Conservation (phyloP, 345 rosid species). For the Aquilaria malaccensis region DNA sequence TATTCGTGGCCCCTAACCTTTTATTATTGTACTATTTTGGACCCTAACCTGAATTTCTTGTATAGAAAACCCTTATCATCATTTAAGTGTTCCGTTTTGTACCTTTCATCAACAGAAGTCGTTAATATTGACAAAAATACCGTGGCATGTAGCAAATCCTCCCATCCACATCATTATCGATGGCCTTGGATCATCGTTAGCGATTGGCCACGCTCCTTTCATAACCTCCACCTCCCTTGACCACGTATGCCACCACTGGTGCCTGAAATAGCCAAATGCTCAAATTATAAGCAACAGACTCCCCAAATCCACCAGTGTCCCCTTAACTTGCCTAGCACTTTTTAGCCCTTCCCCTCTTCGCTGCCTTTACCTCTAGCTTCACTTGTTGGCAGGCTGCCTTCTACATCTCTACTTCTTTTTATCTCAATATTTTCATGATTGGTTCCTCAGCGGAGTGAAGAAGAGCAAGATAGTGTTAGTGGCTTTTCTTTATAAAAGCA, state of each 20-base stretch:
- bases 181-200: too few species aligned
- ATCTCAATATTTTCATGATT: constrained; percentile 6
- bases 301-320: constrained; percentile 69
- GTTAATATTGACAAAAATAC: too few species aligned
- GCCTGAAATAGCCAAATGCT: constrained; percentile 91
- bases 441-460: constrained; percentile 31
- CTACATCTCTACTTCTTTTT: constrained; percentile 31
- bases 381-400: constrained; percentile 65
- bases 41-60: too few species aligned
- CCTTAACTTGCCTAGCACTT: constrained; percentile 79
- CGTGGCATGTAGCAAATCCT: too few species aligned
- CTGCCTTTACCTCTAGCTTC: too few species aligned
- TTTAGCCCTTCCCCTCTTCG: constrained; percentile 41
- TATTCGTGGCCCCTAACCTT: too few species aligned
- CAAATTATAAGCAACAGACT: constrained; percentile 92
- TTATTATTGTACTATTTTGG: too few species aligned
- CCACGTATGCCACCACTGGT: constrained; percentile 75
- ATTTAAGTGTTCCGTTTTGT: too few species aligned
- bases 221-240: constrained; percentile 64
- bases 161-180: too few species aligned
- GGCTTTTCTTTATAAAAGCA: too few species aligned
- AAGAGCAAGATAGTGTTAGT: constrained; percentile 16
- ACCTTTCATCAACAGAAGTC: too few species aligned
- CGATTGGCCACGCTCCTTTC: constrained; percentile 43
- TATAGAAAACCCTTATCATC: too few species aligned